Evolutionary conservation across 129 eudicot genomes (phyloP), one percentile per base, ranked within the genome.

Genomic region (Deinandra increscens): DNA sequence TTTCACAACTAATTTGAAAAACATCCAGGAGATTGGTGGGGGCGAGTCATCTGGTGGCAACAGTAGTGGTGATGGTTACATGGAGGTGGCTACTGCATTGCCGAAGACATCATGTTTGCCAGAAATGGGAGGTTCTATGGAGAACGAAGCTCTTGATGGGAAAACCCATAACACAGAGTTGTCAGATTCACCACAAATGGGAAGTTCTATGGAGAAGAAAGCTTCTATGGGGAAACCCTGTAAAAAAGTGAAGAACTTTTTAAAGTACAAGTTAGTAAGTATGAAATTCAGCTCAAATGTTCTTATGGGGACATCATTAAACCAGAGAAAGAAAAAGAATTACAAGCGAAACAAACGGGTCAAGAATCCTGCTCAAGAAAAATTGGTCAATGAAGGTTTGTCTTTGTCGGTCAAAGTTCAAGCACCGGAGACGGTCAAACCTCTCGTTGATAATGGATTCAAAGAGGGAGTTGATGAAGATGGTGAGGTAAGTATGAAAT

Each of bases 281-380:
- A 76, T 81, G 79, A 82, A 79, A 36, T 77, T 93, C 60, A 81
- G 87, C 82, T 81, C 84, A 23, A 84, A 68, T 31, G 69, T 87
- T 68, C 49, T 85, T 46, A 73, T 86, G 67, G 85, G 85, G 44
- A 64, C 75, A 38, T 75, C 88, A n/a, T 73, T 79, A 42, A 75
- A 66, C 70, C 75, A 77, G 78, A 73, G 76, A 19, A 86, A 80
- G 85, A 84, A 80, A 80, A 86, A 83, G 77, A 84, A 71, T 70
- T 81, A 79, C 70, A 85, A 83, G 75, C 51, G 64, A 53, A 46
- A 33, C 63, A 55, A 51, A 60, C 43, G 6, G 64, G 64, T 61
- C 34, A 81, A 77, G 72, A 77, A 55, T 43, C 73, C 60, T 19
- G 44, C 1, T 75, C 67, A 48, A 64, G 79, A 77, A 36, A 45